Evolutionary conservation across 441 rosid species (phyloP), one percentile per base, ranked within the genome.

Genomic region (Omphalea diandra): DNA sequence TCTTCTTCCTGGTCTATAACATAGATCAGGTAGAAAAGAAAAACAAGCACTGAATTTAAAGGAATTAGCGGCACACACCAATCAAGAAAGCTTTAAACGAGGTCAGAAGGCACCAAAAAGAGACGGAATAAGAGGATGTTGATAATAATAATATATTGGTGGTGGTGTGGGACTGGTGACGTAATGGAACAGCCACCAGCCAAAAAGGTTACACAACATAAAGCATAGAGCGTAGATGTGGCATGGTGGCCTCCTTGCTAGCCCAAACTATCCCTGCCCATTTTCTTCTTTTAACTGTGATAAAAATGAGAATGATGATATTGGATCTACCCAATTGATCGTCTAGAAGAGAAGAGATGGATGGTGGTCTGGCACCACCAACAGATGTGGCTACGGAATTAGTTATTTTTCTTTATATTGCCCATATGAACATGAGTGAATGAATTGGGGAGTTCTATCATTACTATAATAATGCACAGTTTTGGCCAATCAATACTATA

Each of bases 171-270:
- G 57, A 31, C 11, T 8, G 70, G 77, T 80, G 82, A 79, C 83
- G 82, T 73, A 79, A 79, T 74, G 70, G 77, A 72, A 72, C 79
- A 83, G 83, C 81, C 75, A 81, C 80, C 84, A 65, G 77, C 83
- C 76, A 73, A 72, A 78, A 82, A 68, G 78, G 26, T 46, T 14
- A 62, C 44, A 67, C 24, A 52, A 54, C 3, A 20, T 10, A 24
- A 7, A 24, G 11, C 18, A 49, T 18, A 49, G n/a, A 0, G 0
- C 5, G 66, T 60, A 75, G 56, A 52, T 32, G 72, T 43, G 78
- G 77, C 32, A 73, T 49, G 78, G 76, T 77, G 81, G 83, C 73
- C n/a, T n/a, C 82, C 81, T 43, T 56, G 59, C 11, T 73, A 60
- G 59, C 73, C 72, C 49, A 18, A 68, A 75, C 79, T 77, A 83